These are phyloP conservation scores for Neodidymelliopsis sp. DNA, from an alignment of 2,329 filamentous ascomycete species.

Conservation along the genomic window DNA sequence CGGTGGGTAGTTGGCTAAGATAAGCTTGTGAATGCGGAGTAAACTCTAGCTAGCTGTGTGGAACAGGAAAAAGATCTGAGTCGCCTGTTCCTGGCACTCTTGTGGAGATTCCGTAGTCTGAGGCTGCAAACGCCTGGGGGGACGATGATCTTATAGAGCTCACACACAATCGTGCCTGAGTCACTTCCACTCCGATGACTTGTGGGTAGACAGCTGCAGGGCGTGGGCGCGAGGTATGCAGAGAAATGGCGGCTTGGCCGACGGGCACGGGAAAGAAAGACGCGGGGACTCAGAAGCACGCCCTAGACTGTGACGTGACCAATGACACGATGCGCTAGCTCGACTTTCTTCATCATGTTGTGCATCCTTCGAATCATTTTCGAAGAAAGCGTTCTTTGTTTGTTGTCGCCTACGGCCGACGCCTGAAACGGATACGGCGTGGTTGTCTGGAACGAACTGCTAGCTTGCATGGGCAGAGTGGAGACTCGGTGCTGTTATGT, in stretches of 20 bases:
- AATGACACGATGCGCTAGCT: constrained; percentile 11
- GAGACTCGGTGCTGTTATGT: constrained; percentile 4
- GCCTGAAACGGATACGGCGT: constrained; percentile 7
- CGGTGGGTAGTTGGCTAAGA: constrained; percentile 16
- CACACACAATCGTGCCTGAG: constrained; percentile 7
- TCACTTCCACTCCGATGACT: constrained; percentile 14
- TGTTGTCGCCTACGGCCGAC: constrained; percentile 12
- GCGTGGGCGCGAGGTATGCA: constrained; percentile 8
- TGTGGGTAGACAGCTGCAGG: constrained; percentile 6
- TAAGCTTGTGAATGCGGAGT: constrained; percentile 34
- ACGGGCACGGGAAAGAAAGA: constrained; percentile 11
- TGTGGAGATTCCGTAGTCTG: background rate
- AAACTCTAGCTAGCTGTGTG: constrained; percentile 15
- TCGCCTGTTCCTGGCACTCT: constrained; percentile 5
- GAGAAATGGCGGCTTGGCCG: constrained; percentile 14
- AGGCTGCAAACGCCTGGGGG: constrained; percentile 17
- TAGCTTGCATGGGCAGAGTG: constrained; percentile 11
- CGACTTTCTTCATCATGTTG: constrained; percentile 2
- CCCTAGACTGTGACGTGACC: constrained; percentile 10
- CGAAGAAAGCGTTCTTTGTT: constrained; percentile 8
- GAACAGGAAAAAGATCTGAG: constrained; percentile 9
- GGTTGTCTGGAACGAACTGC: constrained; percentile 13
- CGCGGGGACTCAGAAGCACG: constrained; percentile 17
- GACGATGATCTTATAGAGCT: constrained; percentile 12
- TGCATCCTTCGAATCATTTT: constrained; percentile 11